phyloP scores from a whole-genome alignment of 495 filamentous ascomycete genomes.

The Poronia punctata region DNA sequence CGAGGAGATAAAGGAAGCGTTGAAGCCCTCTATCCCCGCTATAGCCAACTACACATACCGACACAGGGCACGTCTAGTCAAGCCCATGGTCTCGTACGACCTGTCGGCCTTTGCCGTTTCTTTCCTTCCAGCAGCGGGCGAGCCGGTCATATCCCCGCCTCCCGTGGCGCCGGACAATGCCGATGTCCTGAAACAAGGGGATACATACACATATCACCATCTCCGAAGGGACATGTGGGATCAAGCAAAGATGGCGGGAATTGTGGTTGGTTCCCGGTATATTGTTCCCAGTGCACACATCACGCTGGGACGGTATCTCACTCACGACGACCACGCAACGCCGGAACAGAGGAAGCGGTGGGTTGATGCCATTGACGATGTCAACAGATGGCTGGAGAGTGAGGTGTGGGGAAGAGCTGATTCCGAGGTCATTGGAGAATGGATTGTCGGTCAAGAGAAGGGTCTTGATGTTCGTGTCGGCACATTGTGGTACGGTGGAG shows the following conservation, averaged over 20 bases:
- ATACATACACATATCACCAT: constrained; percentile 82
- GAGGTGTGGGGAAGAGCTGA: constrained; percentile 57
- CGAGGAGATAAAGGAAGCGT: constrained; percentile 44
- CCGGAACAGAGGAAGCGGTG: constrained; percentile 48
- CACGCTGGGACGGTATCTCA: constrained; percentile 75
- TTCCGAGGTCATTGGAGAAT: constrained; percentile 42
- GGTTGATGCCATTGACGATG: constrained; percentile 60
- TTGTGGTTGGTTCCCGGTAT: constrained; percentile 66
- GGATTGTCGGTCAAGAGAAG: constrained; percentile 71
- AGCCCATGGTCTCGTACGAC: constrained; percentile 79
- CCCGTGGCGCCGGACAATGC: constrained; percentile 21
- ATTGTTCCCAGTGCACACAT: constrained; percentile 82
- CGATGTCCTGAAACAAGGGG: constrained; percentile 28
- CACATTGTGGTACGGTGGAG: constrained; percentile 77
- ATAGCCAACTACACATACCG: constrained; percentile 57
- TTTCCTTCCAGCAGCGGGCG: constrained; percentile 69
- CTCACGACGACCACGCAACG: constrained; percentile 39
- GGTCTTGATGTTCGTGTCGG: constrained; percentile 67
- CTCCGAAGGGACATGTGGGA: constrained; percentile 71
- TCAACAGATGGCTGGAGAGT: constrained; percentile 63
- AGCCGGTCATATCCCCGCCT: constrained; percentile 35
- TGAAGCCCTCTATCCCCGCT: constrained; percentile 39
- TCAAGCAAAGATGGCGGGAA: constrained; percentile 47
- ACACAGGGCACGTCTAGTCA: constrained; percentile 66
- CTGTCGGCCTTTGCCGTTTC: constrained; percentile 75